Evolutionary conservation across 345 rosid genomes (phyloP).

Genomic region (Arabidopsis arenosa): DNA sequence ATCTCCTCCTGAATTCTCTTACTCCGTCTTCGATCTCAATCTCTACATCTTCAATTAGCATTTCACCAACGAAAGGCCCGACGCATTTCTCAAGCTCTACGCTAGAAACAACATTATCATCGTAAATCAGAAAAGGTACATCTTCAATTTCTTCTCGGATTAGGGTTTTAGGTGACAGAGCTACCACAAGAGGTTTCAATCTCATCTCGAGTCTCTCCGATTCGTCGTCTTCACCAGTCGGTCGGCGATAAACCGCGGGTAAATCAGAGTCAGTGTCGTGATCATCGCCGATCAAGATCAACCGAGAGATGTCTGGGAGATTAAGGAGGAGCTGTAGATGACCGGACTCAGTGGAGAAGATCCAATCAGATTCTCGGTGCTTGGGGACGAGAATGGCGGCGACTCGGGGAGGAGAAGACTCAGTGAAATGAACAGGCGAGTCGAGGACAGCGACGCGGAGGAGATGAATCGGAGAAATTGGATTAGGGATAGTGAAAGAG

Average conservation of each 20-base stretch:
- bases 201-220: conserved; percentile 40
- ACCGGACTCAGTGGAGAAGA: conserved; percentile 87
- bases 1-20: conserved; percentile 75
- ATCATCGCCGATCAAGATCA: conserved; percentile 62
- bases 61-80: conserved; percentile 71
- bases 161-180: conserved; percentile 57
- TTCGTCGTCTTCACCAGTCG: conserved; percentile 5
- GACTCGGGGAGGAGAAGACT: conserved; percentile 46
- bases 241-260: conserved; percentile 35
- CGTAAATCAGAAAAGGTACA: conserved; percentile 62
- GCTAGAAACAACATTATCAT: conserved; percentile 60
- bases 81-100: conserved; percentile 54
- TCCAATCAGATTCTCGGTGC: conserved; percentile 78
- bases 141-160: conserved; percentile 38
- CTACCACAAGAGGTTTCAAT: conserved; percentile 55
- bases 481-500: conserved; percentile 65
- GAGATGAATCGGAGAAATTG: conserved; percentile 21
- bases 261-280: conserved; percentile 36
- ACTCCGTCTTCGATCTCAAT: conserved; percentile 34
- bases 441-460: conserved; percentile 85
- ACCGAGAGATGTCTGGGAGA: conserved; percentile 61
- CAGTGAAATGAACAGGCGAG: conserved; percentile 54
- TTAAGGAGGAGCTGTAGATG: conserved; percentile 80
- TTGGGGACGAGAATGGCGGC: conserved; percentile 78
- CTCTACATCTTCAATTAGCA: conserved; percentile 84